Base-by-base conservation (phyloP, 2,329 filamentous ascomycete genomes). In the Dendryphion nanum region DNA sequence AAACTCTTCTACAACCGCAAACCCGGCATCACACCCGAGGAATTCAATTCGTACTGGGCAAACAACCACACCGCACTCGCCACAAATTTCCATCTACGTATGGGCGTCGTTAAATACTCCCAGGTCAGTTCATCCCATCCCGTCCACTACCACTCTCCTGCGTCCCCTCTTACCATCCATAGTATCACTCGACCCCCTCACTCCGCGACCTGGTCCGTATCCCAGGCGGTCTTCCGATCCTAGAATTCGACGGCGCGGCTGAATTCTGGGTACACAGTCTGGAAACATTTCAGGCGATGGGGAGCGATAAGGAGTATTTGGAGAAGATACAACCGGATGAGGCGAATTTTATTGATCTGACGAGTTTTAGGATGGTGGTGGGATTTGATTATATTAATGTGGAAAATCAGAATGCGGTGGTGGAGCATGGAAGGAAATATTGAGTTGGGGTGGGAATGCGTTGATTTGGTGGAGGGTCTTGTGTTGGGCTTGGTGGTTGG, bases 1-100 rank as follows among this genome's bases (percentile, higher is more conserved):
- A 33, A 33, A 18, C 16, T 33, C 7, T 33, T 33, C 31, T 33
- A 33, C 31, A 20, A 33, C 18, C 31, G 31, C 15, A 33, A 33
- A 21, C 7, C 8, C 7, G 31, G 31, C 18, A 33, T 33, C 31
- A 33, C 31, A 10, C 31, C 31, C 16, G 31, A 33, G 31, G 16
- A 33, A 18, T 33, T 33, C 31, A 20, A 33, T 18, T 7, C 7
- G 12, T 33, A 33, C 31, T 33, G 31, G 31, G 16, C 31, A 18
- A 21, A 19, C 18, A 18, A 33, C 6, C 31, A 33, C 16, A 10
- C 18, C 10, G 18, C 7, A 15, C 31, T 33, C 10, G 18, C 18
- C 16, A 12, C 6, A 10, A 18, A 21, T 18, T 33, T 33, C 18
- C 31, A 33, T 4, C 16, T 33, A 12, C 31, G 31, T 10, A 21